Percentiles rank a stretch among this genome's conserved stretches.
These are phyloP conservation scores for Camelina hispida DNA, from an alignment of 345 rosid genomes.

Conservation along the genomic window DNA sequence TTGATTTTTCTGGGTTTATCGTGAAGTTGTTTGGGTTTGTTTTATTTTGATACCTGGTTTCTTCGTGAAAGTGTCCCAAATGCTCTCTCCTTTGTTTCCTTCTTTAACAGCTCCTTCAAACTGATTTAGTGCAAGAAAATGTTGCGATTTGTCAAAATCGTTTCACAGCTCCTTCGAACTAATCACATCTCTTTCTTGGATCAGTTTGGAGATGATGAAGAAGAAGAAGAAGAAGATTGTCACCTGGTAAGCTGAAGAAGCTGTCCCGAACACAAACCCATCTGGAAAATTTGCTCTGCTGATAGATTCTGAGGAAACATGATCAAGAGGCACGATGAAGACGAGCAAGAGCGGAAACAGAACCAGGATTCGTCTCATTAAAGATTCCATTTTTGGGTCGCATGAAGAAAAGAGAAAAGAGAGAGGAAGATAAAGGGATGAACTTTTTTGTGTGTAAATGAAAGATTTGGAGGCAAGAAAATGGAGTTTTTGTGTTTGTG, in stretches of 20 bases:
- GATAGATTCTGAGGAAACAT: slow-evolving; percentile 53
- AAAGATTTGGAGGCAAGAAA: slow-evolving; percentile 38
- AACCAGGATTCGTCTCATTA: slow-evolving; percentile 11
- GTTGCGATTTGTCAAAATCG: slow-evolving; percentile 10
- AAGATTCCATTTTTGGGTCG: slow-evolving; percentile 31
- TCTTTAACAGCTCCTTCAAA: slow-evolving; percentile 91
- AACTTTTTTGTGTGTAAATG: background rate
- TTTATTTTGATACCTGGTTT: slow-evolving; percentile 57
- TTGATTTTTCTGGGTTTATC: background rate
- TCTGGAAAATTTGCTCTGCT: slow-evolving; percentile 71
- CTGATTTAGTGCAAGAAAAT: slow-evolving; percentile 47
- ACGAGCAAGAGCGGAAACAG: slow-evolving; percentile 23
- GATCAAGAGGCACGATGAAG: slow-evolving; percentile 25
- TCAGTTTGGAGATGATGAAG: slow-evolving; percentile 3
- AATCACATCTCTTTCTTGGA: slow-evolving; percentile 3
- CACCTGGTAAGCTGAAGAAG: slow-evolving; percentile 96
- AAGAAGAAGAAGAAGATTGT: slow-evolving; percentile 29
- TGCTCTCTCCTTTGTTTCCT: slow-evolving; percentile 90
- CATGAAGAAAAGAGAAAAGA: slow-evolving; percentile 5
- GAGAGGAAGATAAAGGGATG: background rate
- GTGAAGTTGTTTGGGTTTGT: slow-evolving; percentile 5
- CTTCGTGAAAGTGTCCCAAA: slow-evolving; percentile 87
- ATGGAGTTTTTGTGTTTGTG: slow-evolving; percentile 14
- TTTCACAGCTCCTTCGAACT: background rate
- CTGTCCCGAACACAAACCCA: slow-evolving; percentile 84